Evolutionary conservation across 2,329 filamentous ascomycete species (phyloP).

Genomic region (Leptographium lundbergii): DNA sequence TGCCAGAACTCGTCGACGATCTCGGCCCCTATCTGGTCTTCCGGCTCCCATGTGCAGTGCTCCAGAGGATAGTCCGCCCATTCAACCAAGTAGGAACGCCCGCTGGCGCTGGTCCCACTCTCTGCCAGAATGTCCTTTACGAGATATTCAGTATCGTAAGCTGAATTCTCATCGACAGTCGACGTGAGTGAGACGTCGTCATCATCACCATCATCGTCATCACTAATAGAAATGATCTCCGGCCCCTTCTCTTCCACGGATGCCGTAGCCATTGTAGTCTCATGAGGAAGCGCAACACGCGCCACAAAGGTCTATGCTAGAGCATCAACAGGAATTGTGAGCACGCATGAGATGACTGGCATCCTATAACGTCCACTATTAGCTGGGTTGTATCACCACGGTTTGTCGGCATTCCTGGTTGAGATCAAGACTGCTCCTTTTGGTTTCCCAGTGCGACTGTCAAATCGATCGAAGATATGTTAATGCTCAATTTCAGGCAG

Average conservation of each 20-base stretch:
- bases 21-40: conserved; percentile 25
- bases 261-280: background rate
- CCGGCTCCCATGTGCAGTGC: conserved; percentile 45
- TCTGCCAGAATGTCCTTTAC: conserved; percentile 43
- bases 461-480: background rate
- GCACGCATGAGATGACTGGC: too few species aligned
- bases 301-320: too few species aligned
- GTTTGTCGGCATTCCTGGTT: too few species aligned
- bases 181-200: conserved; percentile 45
- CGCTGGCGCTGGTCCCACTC: conserved; percentile 18
- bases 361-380: too few species aligned
- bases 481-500: background rate
- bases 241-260: background rate
- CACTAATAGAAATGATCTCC: background rate
- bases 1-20: conserved; percentile 30
- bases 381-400: too few species aligned
- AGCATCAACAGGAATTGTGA: too few species aligned
- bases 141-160: conserved; percentile 34
- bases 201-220: conserved; percentile 24
- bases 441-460: too few species aligned
- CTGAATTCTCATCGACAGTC: conserved; percentile 22
- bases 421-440: too few species aligned
- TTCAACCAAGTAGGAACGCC: conserved; percentile 43
- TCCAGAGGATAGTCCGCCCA: conserved; percentile 49
- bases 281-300: background rate